These are phyloP conservation scores for Coffea humblotiana DNA, from an alignment of 305 asterid species.

Conservation along the genomic window DNA sequence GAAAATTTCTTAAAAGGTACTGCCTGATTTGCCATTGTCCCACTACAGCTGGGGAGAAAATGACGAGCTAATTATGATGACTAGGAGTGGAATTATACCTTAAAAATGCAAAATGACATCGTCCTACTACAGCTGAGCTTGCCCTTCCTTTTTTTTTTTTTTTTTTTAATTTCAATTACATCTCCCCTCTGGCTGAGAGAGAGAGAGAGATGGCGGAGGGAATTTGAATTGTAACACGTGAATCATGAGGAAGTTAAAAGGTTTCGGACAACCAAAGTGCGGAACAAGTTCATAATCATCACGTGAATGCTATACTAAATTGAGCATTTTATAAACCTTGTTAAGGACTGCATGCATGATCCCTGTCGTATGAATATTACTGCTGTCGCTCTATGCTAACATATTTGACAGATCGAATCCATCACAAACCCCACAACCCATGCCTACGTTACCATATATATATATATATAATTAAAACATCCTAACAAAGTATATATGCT, in stretches of 20 bases:
- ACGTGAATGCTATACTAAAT: slow-evolving; percentile 11
- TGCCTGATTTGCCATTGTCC: too few relatives aligned
- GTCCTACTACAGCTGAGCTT: not conserved
- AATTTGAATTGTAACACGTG: not conserved
- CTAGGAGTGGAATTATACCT: too few relatives aligned
- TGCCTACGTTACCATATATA: too few relatives aligned
- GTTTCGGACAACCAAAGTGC: not conserved
- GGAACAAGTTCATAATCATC: not conserved
- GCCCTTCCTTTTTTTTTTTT: not conserved
- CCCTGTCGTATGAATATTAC: not conserved
- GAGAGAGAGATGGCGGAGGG: not conserved
- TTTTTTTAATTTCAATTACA: not conserved
- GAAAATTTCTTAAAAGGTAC: not conserved
- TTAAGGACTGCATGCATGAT: not conserved
- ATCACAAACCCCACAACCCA: slow-evolving; percentile 2
- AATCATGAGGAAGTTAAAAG: not conserved
- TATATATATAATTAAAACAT: too few relatives aligned
- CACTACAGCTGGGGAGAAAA: too few relatives aligned
- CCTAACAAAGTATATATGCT: too few relatives aligned
- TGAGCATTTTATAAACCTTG: not conserved
- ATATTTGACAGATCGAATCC: not conserved
- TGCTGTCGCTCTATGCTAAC: not conserved
- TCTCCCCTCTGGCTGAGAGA: not conserved
- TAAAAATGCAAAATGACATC: not conserved
- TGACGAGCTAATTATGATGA: too few relatives aligned